A percentile compares a stretch with the other conserved stretches of the same genome.
These are phyloP conservation scores for Lichtheimia ornata DNA, from an alignment of 371 early-diverging fungal genomes.

Conservation along the genomic window DNA sequence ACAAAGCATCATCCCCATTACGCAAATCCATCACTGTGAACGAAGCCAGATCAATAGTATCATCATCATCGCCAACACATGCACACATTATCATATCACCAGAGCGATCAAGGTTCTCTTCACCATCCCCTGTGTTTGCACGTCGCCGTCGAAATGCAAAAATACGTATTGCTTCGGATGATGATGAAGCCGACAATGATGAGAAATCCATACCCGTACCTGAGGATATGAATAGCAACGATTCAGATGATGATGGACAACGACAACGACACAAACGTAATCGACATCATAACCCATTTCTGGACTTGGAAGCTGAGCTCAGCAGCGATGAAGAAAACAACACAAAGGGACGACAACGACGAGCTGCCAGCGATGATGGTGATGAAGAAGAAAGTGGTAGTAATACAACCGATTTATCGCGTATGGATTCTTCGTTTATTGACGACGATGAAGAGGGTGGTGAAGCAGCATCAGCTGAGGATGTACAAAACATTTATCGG, in stretches of 20 bases:
- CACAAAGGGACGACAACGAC: background rate
- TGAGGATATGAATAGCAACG: too few relatives aligned
- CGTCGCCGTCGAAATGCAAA: background rate
- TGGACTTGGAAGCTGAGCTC: slow-evolving; percentile 11
- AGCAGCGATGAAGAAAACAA: slow-evolving; percentile 7
- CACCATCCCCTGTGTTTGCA: slow-evolving; percentile 4
- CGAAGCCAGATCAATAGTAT: background rate
- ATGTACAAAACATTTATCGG: slow-evolving; percentile 4
- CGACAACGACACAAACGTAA: slow-evolving; percentile 2
- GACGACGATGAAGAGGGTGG: slow-evolving; percentile 3
- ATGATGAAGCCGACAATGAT: too few relatives aligned
- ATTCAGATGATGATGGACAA: background rate
- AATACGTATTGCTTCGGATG: too few relatives aligned
- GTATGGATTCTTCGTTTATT: slow-evolving; percentile 8
- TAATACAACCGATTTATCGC: background rate
- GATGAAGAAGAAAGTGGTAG: background rate
- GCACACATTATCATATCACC: background rate
- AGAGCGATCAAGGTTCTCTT: background rate
- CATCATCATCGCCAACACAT: background rate
- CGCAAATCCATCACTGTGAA: background rate
- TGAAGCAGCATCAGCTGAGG: background rate
- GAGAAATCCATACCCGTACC: background rate
- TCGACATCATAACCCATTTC: background rate
- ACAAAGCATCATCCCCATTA: too few relatives aligned
- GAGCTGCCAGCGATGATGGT: too few relatives aligned